Evolutionary conservation across 768 basidiomycete genomes (phyloP), one percentile per base, ranked within the genome.

Genomic region (Hericium rajendrae): DNA sequence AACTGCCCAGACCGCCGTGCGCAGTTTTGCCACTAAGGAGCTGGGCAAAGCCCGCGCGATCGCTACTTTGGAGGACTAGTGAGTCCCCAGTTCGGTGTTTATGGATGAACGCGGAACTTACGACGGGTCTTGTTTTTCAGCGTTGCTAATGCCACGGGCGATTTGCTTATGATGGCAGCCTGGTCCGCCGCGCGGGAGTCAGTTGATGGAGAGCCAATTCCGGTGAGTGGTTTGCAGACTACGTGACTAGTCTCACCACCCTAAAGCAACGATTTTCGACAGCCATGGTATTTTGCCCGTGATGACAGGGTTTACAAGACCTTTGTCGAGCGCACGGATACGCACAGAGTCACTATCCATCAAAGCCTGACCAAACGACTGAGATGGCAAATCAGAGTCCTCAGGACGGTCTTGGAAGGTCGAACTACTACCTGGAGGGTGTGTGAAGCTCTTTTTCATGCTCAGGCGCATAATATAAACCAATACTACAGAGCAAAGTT

Each of bases 231-330:
- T 8, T 32, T 32, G 6, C 32, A 32, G 32, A 32, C 32, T 32
- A 32, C 9, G 32, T 32, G 8, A 32, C 9, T 6, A 32, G 5
- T 32, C 32, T 32, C 32, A 32, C 32, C 6, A 32, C 32, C 32
- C 32, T 32, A 32, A 32, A 32, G 32, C 9, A 10, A 32, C 32
- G 6, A 32, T 32, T 32, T 32, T 32, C 32, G 32, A 18, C 63
- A 91, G 90, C 79, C 84, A n/a, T 94, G 88, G 60, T 92, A 87
- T 65, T 98, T 98, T 66, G 95, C 94, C 48, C 81, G 95, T 20
- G 95, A 98, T 69, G 87, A 92, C 60, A 83, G 94, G 38, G 83
- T 90, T 13, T 88, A 86, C 70, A 84, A 78, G 61, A 80, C 84
- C 2, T 88, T 92, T 58, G 64, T 66, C 20, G 76, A 79, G 64